Base-by-base conservation (phyloP, 192 early-diverging fungal genomes). In the Cetraspora pellucida region DNA sequence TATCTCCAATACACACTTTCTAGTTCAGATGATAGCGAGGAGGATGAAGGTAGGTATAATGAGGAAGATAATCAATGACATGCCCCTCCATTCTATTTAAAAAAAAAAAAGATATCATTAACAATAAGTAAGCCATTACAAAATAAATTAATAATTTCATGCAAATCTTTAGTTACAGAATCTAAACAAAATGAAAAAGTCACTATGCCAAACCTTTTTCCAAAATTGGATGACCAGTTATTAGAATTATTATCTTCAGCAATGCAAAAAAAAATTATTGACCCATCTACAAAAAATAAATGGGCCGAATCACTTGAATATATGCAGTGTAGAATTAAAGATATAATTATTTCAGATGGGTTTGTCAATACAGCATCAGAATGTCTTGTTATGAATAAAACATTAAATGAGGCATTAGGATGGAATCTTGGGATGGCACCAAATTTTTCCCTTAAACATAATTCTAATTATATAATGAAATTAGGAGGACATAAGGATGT, bases 91-190 rank as follows among this genome's bases (percentile, higher is more conserved):
- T 61, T 4, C 4, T 10, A 27, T 1, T 25, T 14, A 1, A 31
- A 27, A 59, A 65, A 65, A 65, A 65, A 65, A 65, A 65, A 65
- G 43, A n/a, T 61, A 61, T 59, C 19, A 27, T 0, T 3, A 59
- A 19, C 19, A 57, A 57, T n/a, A n/a, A 57, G 4, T 3, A 57
- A 57, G 55, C 25, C 19, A 59, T 5, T 59, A n/a, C n/a, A 5
- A 59, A 27, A 59, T 59, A 59, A 59, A 59, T 59, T 19, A 59
- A 19, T 59, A 59, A 13, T 13, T n/a, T 59, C n/a, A n/a, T n/a
- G n/a, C n/a, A n/a, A n/a, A n/a, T n/a, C n/a, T n/a, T n/a, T n/a
- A n/a, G n/a, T n/a, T 59, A n/a, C 5, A 59, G n/a, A 59, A 19
- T 8, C 25, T 10, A 10, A 13, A 49, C 13, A 10, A 6, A 49